A percentile compares a stretch with the other conserved stretches of the same genome.
Evolutionary conservation across 2,329 filamentous ascomycete species (phyloP).

Genomic region (Cryphonectria naterciae): DNA sequence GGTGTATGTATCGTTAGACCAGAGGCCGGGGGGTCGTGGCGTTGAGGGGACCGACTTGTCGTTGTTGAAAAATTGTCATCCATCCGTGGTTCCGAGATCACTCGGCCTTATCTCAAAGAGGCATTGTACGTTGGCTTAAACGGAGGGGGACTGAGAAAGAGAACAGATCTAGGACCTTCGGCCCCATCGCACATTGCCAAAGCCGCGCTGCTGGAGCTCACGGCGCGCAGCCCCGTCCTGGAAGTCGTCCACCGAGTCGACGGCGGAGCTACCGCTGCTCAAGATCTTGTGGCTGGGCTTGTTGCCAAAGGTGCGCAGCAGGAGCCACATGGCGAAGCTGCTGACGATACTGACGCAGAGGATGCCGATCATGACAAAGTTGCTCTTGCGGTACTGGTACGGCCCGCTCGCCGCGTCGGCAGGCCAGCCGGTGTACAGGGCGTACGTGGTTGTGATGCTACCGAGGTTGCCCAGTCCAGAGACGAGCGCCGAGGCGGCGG

Average conservation of each 20-base stretch:
- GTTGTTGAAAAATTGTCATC: slow-evolving; percentile 17
- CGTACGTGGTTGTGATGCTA: slow-evolving; percentile 85
- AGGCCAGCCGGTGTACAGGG: slow-evolving; percentile 85
- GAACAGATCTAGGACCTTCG: slow-evolving; percentile 32
- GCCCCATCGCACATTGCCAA: slow-evolving; percentile 46
- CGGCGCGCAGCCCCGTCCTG: slow-evolving; percentile 65
- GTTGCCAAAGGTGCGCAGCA: slow-evolving; percentile 65
- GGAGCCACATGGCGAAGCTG: slow-evolving; percentile 68
- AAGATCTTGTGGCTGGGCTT: slow-evolving; percentile 52
- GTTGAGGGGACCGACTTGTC: slow-evolving; percentile 23
- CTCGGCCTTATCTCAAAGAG: not conserved
- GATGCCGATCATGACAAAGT: slow-evolving; percentile 87
- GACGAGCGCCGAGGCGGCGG: slow-evolving; percentile 81
- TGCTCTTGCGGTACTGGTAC: slow-evolving; percentile 78
- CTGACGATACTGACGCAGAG: slow-evolving; percentile 76
- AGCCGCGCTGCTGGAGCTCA: slow-evolving; percentile 62
- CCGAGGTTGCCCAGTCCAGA: slow-evolving; percentile 87
- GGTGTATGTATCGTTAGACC: not conserved
- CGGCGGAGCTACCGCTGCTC: slow-evolving; percentile 41
- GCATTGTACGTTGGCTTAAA: slow-evolving; percentile 22
- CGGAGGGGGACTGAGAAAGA: not conserved
- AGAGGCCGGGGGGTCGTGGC: not conserved
- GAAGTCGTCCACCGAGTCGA: slow-evolving; percentile 49
- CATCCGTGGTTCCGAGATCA: not conserved
- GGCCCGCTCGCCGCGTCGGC: slow-evolving; percentile 71